Base-by-base conservation (phyloP, 2,329 filamentous ascomycete species). In the Penicillium sp. region DNA sequence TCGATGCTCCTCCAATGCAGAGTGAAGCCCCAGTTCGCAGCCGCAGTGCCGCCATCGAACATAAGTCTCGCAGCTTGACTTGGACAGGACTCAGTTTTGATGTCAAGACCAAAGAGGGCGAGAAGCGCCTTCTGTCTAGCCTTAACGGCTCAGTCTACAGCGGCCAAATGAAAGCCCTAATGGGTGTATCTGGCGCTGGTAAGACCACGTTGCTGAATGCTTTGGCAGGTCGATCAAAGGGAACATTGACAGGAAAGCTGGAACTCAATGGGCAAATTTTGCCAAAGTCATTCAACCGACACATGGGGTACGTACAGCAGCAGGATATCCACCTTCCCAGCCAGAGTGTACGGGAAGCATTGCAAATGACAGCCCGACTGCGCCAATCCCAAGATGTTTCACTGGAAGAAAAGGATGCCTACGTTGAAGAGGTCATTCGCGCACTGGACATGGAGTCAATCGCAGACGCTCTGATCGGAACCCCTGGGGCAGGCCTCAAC, bases 381-480 rank as follows among this genome's bases (percentile, higher is more conserved):
- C 78, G 84, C 32, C 84, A 86, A 61, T 81, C 83, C 0, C 81
- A 77, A 45, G 76, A 83, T 13, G 77, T 80, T 1, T 76, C 83
- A 1, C 75, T 78, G 52, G 73, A 77, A 16, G 83, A 87, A 64
- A 87, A 87, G 67, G 82, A 84, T 57, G 80, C 79, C 3, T 86
- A 86, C 59, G 84, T 86, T 2, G 83, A 87, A 56, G 81, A 85
- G 60, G 80, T 87, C 45, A 81, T 87, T 34, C 77, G 78, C 18
- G 71, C 86, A 2, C 71, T 87, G n/a, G 83, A 86, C 56, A 85
- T 87, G 81, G 81, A 85, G 59, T 81, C 84, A 47, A 84, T 86
- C 55, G 83, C 83, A 2, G 83, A 86, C 65, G 83, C 84, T 7
- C 81, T 86, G 46, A 85, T 87, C 59, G 84, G 84, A 22, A 76